Base-by-base conservation (phyloP, 1,284 basidiomycete species). In the Rhizopogon parksii region DNA sequence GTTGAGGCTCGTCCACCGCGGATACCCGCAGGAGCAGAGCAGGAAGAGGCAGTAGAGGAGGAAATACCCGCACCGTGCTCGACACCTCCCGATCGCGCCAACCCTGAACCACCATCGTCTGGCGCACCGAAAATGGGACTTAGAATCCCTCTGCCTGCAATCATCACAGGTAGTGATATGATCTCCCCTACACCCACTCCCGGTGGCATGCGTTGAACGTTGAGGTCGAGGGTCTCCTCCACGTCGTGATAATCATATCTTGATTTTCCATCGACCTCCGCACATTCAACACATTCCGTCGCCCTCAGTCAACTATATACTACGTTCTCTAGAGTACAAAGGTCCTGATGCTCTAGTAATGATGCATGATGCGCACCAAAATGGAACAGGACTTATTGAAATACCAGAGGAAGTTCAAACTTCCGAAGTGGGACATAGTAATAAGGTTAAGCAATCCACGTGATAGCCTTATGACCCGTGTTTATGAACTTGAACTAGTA, bases 1-100 rank as follows among this genome's bases (percentile, higher is more conserved):
- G 78, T 89, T 43, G 74, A 80, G 55, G 61, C 71, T 15, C 75
- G 81, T n/a, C 35, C 27, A 12, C n/a, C 17, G 6, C 40, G 53
- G 11, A 14, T 38, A 14, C 35, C 46, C 5, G 17, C 37, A 15
- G 14, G 11, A 2, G 43, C 46, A n/a, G 46, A n/a, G 34, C 45
- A 53, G 40, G 47, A 19, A 30, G 27, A 34, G 27, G 52, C 52
- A 35, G 34, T 51, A 47, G 47, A 38, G 19, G 49, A 55, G 40
- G 48, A 35, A 30, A 32, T 43, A 19, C 42, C 17, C 14, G 50
- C 19, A 14, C 53, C 50, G 8, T 35, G 59, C 6, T 61, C 59
- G 42, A 76, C 75, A 4, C 76, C 74, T 0, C 60, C 57, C 3
- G 59, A 61, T 5, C 68, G 67, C 25, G 66, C 63, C 12, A 70